Evolutionary conservation across 805 yeast species (phyloP), one percentile per base, ranked within the genome.

Genomic region (Alloascoidea africana): DNA sequence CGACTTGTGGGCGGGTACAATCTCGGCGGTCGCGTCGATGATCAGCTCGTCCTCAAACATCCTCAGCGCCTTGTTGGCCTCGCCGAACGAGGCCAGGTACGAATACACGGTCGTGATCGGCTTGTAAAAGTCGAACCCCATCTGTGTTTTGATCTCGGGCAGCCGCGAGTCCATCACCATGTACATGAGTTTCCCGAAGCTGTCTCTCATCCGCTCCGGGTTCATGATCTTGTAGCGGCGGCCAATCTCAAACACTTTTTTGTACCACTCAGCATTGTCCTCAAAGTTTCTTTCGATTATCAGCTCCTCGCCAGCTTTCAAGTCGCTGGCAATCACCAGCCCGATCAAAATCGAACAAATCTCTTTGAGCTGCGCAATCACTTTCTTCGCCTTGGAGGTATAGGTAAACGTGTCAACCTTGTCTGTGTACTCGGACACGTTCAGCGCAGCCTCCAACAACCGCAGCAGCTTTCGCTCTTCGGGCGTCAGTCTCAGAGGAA

Each of bases 101-200:
- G 61, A 44, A 34, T 66, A 50, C 1, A 81, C 79, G 0, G 89
- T 81, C 41, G 67, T 63, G 38, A 82, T 68, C 0, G 91, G 89
- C 48, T 70, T 74, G 56, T 74, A 78, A 2, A 81, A 58, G 53
- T 81, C 84, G 53, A 81, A 82, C 42, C 76, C 89, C 76, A 81
- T 68, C 37, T 73, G 74, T 13, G 68, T 72, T 44, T 67, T 70
- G 41, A 81, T 70, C 46, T 80, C 85, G 0, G 85, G 80, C 18
- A 78, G 55, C 35, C 82, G 60, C 2, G 91, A 81, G 54, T 81
- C 93, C 91, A 82, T 81, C 27, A 80, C 74, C 81, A 81, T 82
- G 54, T 81, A 81, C 58, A 82, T 76, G 40, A 82, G 59, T 48
- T 81, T 80, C 35, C 93, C 93, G 53, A 74, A 82, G 3, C 75